Evolutionary conservation across 1,284 basidiomycete species (phyloP), one percentile per base, ranked within the genome.

Genomic region (Porogramme epimiltina): DNA sequence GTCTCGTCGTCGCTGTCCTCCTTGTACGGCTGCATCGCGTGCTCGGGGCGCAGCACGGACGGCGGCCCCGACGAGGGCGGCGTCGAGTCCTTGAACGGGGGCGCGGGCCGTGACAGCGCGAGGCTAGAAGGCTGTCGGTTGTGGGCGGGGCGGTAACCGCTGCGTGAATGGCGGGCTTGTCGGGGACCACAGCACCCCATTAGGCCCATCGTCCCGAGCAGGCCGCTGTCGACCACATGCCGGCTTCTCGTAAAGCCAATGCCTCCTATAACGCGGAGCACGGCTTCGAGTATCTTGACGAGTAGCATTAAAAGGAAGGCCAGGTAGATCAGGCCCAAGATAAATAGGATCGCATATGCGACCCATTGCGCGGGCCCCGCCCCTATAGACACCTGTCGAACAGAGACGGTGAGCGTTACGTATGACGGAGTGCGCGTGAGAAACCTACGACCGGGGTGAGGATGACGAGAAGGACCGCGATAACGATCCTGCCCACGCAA

Each of bases 401-500:
- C 54, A 55, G 40, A 33, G 26, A 26, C 18, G 26, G 38, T 34
- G 19, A 49, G 34, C 26, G 44, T 49, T 54, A 56, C 63, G 54
- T 52, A 57, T 34, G 33, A 20, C 55, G 22, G 37, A 40, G 47
- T 41, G 36, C 24, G 25, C 33, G 48, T 49, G 42, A 46, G 18
- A 23, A 40, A 48, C 91, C 73, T 68, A 98, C 95, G 55, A 88
- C 81, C 15, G 91, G 90, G 39, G 89, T 89, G 49, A 98, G 73
- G 55, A 98, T 91, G 61, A 98, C 87, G 44, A 97, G 76, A 39
- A 99, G 71, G 16, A 98, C 92, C 3, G 92, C 89, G 23, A 94
- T 84, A 18, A 94, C 87, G 63, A 98, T 94, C 59, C 96, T 80
- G 26, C 91, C 83, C 3, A 97, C 91, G 54, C 91, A 94, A 59